Evolutionary conservation across 2,329 filamentous ascomycete species (phyloP).

Genomic region (Colletotrichum brevisporum): DNA sequence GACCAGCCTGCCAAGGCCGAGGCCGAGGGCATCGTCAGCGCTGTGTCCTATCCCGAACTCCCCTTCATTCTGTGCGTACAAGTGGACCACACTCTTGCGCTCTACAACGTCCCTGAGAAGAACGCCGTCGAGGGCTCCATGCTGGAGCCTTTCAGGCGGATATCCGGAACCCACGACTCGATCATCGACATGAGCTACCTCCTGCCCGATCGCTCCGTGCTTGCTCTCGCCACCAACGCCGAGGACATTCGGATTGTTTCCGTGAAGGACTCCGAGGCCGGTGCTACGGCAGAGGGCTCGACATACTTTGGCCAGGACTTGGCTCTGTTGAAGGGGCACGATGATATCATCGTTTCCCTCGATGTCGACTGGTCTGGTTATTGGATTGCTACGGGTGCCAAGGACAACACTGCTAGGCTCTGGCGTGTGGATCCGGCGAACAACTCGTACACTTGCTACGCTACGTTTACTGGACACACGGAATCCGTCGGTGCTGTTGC

Average conservation of each 20-base stretch:
- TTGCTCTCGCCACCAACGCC: constrained; percentile 94
- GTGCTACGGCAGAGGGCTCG: constrained; percentile 46
- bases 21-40: constrained; percentile 78
- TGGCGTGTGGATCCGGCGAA: constrained; percentile 88
- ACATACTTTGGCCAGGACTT: constrained; percentile 91
- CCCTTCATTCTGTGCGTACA: constrained; percentile 86
- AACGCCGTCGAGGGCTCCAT: constrained; percentile 42
- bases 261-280: constrained; percentile 61
- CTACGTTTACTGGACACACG: constrained; percentile 89
- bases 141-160: constrained; percentile 76
- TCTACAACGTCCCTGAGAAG: constrained; percentile 71
- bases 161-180: constrained; percentile 97
- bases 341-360: constrained; percentile 95
- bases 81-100: constrained; percentile 87
- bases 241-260: constrained; percentile 93
- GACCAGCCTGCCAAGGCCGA: constrained; percentile 76
- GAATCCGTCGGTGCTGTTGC: constrained; percentile 94
- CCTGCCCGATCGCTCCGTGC: constrained; percentile 81
- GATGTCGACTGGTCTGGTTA: constrained; percentile 97
- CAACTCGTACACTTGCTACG: constrained; percentile 83
- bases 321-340: constrained; percentile 87
- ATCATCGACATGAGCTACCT: constrained; percentile 95
- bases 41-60: constrained; percentile 75
- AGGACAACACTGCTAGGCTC: constrained; percentile 93
- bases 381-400: constrained; percentile 96